Percentiles rank a stretch among this genome's conserved stretches.
These are phyloP conservation scores for Pseudozyma sp. DNA, from an alignment of 1,284 basidiomycete species.

Conservation along the genomic window DNA sequence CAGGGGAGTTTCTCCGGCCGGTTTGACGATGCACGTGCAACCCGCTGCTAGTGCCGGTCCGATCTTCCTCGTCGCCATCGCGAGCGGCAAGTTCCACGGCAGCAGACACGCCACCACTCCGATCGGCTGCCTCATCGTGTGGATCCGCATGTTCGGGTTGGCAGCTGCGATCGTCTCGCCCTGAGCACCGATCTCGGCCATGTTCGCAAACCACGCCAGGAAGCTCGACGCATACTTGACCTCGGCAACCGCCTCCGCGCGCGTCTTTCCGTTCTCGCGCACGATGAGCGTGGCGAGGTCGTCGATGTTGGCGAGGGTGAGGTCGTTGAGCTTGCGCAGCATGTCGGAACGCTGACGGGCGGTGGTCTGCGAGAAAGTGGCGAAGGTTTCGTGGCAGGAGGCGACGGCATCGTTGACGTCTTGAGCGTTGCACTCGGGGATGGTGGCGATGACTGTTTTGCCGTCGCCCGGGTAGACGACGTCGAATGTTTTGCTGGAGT, in stretches of 20 bases:
- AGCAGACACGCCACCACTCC: slow-evolving; percentile 43
- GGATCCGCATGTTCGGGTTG: slow-evolving; percentile 25
- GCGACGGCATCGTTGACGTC: slow-evolving; percentile 39
- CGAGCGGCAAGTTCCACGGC: slow-evolving; percentile 57
- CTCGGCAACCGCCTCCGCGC: slow-evolving; percentile 43
- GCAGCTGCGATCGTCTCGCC: slow-evolving; percentile 35
- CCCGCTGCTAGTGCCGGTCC: slow-evolving; percentile 35
- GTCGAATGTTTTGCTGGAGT: slow-evolving; percentile 27
- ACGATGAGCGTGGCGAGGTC: slow-evolving; percentile 49
- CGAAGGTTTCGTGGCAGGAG: slow-evolving; percentile 26
- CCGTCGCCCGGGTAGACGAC: slow-evolving; percentile 37
- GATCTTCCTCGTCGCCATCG: slow-evolving; percentile 44
- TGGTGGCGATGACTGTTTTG: slow-evolving; percentile 10
- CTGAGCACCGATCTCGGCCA: slow-evolving; percentile 31
- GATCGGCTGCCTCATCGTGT: slow-evolving; percentile 42
- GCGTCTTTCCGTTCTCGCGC: slow-evolving; percentile 46
- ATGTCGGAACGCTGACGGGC: slow-evolving; percentile 30
- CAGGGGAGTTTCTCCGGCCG: slow-evolving; percentile 38
- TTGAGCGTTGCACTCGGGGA: slow-evolving; percentile 33
- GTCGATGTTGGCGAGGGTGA: slow-evolving; percentile 33
- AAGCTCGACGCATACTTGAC: slow-evolving; percentile 41
- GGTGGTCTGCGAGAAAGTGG: slow-evolving; percentile 19
- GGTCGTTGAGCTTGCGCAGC: slow-evolving; percentile 41
- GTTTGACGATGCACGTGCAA: slow-evolving; percentile 42
- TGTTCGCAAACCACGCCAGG: slow-evolving; percentile 34